phyloP scores from a whole-genome alignment of 176 grass and related monocot genomes.

The Canna indica region DNA sequence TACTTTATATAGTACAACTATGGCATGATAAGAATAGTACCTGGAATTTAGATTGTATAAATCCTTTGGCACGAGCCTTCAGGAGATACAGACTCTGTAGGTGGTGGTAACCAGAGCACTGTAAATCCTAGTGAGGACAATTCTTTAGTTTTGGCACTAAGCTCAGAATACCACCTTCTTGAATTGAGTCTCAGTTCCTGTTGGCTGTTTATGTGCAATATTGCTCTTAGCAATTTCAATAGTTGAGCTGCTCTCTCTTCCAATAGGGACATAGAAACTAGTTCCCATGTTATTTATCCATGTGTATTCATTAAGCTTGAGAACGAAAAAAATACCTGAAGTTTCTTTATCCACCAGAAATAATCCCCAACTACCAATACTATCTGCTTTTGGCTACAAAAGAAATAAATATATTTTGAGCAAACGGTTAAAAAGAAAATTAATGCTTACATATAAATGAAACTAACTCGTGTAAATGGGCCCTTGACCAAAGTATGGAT shows the following conservation, averaged over 20 bases:
- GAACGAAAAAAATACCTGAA: conserved; percentile 61
- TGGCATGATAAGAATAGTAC: conserved; percentile 25
- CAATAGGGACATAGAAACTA: conserved; percentile 40
- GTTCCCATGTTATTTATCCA: conserved; percentile 71
- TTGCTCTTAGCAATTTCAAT: not conserved
- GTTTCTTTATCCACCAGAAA: conserved; percentile 51
- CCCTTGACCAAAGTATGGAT: not conserved
- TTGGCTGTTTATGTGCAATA: not conserved
- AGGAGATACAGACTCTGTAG: conserved; percentile 95
- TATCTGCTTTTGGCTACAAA: conserved; percentile 66
- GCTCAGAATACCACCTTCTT: conserved; percentile 85
- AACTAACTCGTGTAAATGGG: not conserved
- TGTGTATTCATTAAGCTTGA: conserved; percentile 78
- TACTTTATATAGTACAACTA: not conserved
- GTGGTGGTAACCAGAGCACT: conserved; percentile 85
- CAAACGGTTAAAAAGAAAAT: not conserved
- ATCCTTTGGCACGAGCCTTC: conserved; percentile 99
- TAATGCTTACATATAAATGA: not conserved
- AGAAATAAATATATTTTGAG: conserved; percentile 2
- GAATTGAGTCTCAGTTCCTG: conserved; percentile 29
- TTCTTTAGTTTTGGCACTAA: conserved; percentile 56
- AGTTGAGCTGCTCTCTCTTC: conserved; percentile 11
- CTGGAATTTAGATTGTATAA: conserved; percentile 95
- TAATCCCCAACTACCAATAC: conserved; percentile 45
- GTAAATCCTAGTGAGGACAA: conserved; percentile 77